phyloP scores from a whole-genome alignment of 371 early-diverging fungal genomes.

The Caulochytrium protostelioides region DNA sequence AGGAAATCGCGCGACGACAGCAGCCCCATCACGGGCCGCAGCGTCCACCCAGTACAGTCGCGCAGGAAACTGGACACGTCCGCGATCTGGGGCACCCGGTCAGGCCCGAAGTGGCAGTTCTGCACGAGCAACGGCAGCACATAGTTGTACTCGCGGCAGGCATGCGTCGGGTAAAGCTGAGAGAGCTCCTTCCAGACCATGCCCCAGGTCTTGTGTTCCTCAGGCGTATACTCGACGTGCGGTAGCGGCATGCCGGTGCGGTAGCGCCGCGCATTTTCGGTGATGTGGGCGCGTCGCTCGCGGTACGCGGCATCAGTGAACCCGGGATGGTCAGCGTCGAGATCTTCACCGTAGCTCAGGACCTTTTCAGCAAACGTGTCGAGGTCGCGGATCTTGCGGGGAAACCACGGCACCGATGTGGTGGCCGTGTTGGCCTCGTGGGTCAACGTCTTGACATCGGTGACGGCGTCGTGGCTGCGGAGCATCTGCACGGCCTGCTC shows the following conservation, averaged over 20 bases:
- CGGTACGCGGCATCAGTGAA: constrained; percentile 72
- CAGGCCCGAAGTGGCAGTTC: constrained; percentile 72
- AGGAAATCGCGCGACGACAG: constrained; percentile 82
- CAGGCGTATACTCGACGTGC: constrained; percentile 55
- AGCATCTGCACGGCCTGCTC: constrained; percentile 28
- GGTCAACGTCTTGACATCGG: constrained; percentile 33
- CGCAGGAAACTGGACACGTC: constrained; percentile 72
- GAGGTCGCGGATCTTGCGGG: constrained; percentile 73
- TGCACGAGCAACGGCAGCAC: constrained; percentile 71
- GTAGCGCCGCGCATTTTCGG: constrained; percentile 59
- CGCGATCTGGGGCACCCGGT: constrained; percentile 77
- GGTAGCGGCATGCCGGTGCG: constrained; percentile 60
- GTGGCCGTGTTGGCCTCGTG: constrained; percentile 30
- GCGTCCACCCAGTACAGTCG: constrained; percentile 86
- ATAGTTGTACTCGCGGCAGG: constrained; percentile 77
- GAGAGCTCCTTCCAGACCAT: constrained; percentile 56
- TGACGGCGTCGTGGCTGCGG: constrained; percentile 31
- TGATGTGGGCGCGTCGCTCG: constrained; percentile 63
- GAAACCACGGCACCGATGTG: constrained; percentile 67
- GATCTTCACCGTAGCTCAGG: constrained; percentile 59
- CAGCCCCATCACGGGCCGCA: constrained; percentile 87
- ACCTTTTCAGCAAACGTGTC: constrained; percentile 85
- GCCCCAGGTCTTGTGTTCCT: constrained; percentile 72
- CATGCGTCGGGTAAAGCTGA: constrained; percentile 58
- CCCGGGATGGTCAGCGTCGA: constrained; percentile 82